phyloP scores from a whole-genome alignment of 108 stramenopile species.

The Craspedostauros australis region DNA sequence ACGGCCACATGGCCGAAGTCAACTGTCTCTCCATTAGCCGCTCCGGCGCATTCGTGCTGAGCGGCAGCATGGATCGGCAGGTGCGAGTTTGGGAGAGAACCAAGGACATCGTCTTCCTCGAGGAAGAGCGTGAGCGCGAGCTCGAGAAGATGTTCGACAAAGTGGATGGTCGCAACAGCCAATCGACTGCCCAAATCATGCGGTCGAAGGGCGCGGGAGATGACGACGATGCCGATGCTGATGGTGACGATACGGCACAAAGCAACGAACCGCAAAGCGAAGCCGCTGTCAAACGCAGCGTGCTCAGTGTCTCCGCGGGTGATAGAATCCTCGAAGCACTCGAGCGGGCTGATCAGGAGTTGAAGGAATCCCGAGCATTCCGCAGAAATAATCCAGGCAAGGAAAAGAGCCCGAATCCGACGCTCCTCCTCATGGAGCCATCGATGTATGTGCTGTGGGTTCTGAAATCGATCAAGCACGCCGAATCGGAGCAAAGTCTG shows the following conservation, averaged over 20 bases:
- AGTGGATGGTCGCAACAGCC: slow-evolving; percentile 44
- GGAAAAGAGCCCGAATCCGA: slow-evolving; percentile 52
- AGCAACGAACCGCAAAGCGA: slow-evolving; percentile 72
- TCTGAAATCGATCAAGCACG: slow-evolving; percentile 73
- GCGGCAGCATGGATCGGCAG: slow-evolving; percentile 91
- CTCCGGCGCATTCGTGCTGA: slow-evolving; percentile 84
- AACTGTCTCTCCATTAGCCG: slow-evolving; percentile 77
- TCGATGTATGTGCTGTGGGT: slow-evolving; percentile 80
- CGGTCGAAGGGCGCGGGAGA: slow-evolving; percentile 28
- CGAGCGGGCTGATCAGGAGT: slow-evolving; percentile 84
- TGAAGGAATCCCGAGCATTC: slow-evolving; percentile 51
- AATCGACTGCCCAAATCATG: slow-evolving; percentile 48
- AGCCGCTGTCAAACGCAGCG: slow-evolving; percentile 77
- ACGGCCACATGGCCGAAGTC: slow-evolving; percentile 88
- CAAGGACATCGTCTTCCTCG: slow-evolving; percentile 93
- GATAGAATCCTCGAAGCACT: slow-evolving; percentile 94
- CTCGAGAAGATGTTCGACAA: slow-evolving; percentile 87
- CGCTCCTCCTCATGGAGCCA: slow-evolving; percentile 83
- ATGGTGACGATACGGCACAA: slow-evolving; percentile 37
- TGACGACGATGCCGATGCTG: slow-evolving; percentile 35
- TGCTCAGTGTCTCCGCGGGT: slow-evolving; percentile 81
- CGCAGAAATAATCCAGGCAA: slow-evolving; percentile 30
- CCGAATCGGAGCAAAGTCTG: slow-evolving; percentile 90
- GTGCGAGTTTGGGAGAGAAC: slow-evolving; percentile 96
- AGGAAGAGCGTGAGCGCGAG: slow-evolving; percentile 93